Percentiles rank a stretch among this genome's conserved stretches.
These are phyloP conservation scores for Fusarium oxysporum DNA, from an alignment of 2,329 filamentous ascomycete genomes.

Conservation along the genomic window DNA sequence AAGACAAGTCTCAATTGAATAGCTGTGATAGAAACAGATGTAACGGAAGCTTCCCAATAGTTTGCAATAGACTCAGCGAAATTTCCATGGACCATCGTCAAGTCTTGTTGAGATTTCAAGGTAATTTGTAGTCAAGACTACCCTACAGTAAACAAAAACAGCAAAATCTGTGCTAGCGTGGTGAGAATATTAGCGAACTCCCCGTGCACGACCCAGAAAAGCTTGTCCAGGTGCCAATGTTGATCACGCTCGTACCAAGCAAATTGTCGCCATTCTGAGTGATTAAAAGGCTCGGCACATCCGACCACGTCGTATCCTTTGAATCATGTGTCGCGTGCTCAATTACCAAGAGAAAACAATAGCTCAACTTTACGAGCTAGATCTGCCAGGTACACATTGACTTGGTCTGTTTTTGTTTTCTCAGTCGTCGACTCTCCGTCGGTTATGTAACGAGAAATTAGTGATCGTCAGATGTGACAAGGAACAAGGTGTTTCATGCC, in stretches of 20 bases:
- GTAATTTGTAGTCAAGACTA: not conserved
- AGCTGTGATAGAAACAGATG: accelerated
- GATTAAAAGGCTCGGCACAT: conserved; percentile 6
- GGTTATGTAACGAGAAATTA: conserved; percentile 9
- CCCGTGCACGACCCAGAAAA: not conserved
- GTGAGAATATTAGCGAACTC: not conserved
- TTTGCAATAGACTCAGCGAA: not conserved
- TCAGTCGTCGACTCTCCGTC: not conserved
- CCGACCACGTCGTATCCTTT: conserved; percentile 8
- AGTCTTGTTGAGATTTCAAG: not conserved
- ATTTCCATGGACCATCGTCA: not conserved
- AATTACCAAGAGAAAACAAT: conserved; percentile 8
- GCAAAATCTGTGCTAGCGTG: not conserved
- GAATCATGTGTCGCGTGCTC: conserved; percentile 27
- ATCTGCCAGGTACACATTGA: not conserved
- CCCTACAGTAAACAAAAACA: not conserved
- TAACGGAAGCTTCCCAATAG: too few species aligned
- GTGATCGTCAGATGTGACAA: conserved; percentile 17
- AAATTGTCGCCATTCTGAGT: not conserved
- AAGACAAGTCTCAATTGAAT: accelerated
- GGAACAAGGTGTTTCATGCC: conserved; percentile 5
- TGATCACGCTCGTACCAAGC: not conserved
- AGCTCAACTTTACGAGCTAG: not conserved
- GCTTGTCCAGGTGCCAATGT: conserved; percentile 11
- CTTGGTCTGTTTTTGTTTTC: not conserved